Evolutionary conservation across 345 rosid species (phyloP), one percentile per base, ranked within the genome.

Genomic region (Citrus cavaleriei): DNA sequence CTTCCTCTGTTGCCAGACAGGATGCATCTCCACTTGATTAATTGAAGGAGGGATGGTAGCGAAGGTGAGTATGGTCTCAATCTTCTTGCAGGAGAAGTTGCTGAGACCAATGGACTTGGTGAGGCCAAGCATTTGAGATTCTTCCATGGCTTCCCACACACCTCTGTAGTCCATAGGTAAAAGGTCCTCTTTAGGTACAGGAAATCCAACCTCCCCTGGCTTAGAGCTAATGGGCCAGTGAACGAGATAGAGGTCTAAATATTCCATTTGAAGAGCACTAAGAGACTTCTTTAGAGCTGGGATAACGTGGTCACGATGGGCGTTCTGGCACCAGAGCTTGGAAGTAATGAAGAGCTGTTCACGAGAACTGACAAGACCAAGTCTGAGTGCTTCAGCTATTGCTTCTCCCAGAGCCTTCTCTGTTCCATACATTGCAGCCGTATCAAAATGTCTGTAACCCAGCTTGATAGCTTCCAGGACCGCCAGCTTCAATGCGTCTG

Each of bases 391-490:
- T 30, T 87, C 93, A 0, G 70, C 69, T 3, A 93, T 35, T 13
- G 93, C 97, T 70, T 83, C 87, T 0, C 93, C 98, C 3, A 91
- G 77, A 0, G 89, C 73, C 70, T 88, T 81, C 83, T 92, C 97
- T 0, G 93, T 69, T 3, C 72, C 81, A 65, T 92, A 92, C 22
- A 77, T 6, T 0, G 89, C 70, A 10, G 98, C 91, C 0, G 93
- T 94, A 77, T 93, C 98, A 19, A 92, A 92, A 73, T 93, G 98
- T 40, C 98, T 82, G 78, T 87, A 92, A 6, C 98, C 93, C 2
- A 79, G 76, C 77, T 71, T 79, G 60, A 91, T 84, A 3, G 91
- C 89, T 1, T 86, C 83, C 0, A 89, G 46, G 25, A 90, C 42
- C 2, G 85, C 72, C 49, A 25, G 18, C 67, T 80, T 83, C 30